Evolutionary conservation across 148 eudicot species (phyloP).

Genomic region (Camellia lanceoleosa): DNA sequence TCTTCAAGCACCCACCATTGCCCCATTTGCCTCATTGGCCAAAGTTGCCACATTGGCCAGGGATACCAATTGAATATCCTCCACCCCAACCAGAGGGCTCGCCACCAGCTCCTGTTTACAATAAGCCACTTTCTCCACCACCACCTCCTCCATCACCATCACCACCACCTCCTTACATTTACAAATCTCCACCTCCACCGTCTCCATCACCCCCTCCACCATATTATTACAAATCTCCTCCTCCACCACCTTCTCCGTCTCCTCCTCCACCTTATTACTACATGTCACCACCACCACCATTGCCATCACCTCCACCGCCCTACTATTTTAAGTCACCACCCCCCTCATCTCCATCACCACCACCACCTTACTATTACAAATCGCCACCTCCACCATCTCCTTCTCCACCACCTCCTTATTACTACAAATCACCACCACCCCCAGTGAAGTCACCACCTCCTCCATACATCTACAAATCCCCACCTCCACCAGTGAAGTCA

Average conservation of each 20-base stretch:
- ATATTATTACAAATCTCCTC: neutral
- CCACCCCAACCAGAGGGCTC: neutral
- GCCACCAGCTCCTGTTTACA: neutral
- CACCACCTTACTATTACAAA: neutral
- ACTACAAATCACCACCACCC: neutral
- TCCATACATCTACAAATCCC: too few species aligned
- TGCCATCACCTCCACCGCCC: neutral
- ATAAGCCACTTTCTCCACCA: neutral
- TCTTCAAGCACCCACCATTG: conserved; percentile 11
- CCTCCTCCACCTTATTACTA: neutral
- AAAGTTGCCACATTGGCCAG: neutral
- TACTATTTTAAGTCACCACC: neutral
- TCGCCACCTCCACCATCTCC: neutral
- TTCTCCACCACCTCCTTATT: neutral
- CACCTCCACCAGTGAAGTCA: neutral
- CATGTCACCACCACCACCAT: neutral
- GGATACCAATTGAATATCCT: neutral
- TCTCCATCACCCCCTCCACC: neutral
- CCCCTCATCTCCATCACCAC: neutral
- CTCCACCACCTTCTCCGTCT: neutral
- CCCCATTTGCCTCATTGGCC: neutral
- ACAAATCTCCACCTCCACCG: neutral
- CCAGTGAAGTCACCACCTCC: neutral
- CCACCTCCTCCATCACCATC: neutral
- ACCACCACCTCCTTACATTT: neutral